Conservation (phyloP, 2,329 filamentous ascomycete species). For the Curvularia hawaiiensis region DNA sequence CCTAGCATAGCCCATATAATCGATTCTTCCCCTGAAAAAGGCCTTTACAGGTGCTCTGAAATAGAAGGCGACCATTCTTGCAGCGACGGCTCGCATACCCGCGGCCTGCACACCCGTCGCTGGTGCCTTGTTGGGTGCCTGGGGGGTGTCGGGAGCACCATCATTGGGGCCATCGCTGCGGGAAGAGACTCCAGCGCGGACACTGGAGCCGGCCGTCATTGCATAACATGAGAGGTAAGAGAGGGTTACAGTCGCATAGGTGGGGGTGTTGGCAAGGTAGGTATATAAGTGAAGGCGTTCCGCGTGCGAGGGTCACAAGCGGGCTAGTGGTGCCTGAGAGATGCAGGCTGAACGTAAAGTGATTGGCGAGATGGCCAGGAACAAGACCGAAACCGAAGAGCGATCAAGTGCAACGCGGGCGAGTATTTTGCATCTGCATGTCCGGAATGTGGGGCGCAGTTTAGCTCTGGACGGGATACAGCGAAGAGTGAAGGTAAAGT, state of each 20-base stretch:
- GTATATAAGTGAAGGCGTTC: conserved; percentile 9
- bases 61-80: conserved; percentile 85
- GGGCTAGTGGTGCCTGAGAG: neutral
- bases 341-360: neutral
- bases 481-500: neutral
- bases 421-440: neutral
- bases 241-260: conserved; percentile 25
- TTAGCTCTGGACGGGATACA: neutral
- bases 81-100: conserved; percentile 80
- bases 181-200: conserved; percentile 40
- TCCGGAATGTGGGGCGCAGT: neutral
- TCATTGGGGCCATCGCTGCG: conserved; percentile 23
- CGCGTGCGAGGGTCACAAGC: conserved; percentile 23
- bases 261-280: conserved; percentile 6
- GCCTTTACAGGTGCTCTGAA: conserved; percentile 90
- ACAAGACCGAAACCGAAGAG: neutral
- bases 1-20: conserved; percentile 72
- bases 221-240: conserved; percentile 36
- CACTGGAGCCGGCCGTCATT: conserved; percentile 46
- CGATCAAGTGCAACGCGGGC: neutral
- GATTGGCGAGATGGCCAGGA: neutral
- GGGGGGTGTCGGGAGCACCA: conserved; percentile 23
- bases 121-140: conserved; percentile 59
- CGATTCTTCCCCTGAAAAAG: conserved; percentile 88
- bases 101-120: conserved; percentile 82